These are phyloP conservation scores for Triticum turgidum DNA, from an alignment of 176 grass and related monocot species.

Conservation along the genomic window DNA sequence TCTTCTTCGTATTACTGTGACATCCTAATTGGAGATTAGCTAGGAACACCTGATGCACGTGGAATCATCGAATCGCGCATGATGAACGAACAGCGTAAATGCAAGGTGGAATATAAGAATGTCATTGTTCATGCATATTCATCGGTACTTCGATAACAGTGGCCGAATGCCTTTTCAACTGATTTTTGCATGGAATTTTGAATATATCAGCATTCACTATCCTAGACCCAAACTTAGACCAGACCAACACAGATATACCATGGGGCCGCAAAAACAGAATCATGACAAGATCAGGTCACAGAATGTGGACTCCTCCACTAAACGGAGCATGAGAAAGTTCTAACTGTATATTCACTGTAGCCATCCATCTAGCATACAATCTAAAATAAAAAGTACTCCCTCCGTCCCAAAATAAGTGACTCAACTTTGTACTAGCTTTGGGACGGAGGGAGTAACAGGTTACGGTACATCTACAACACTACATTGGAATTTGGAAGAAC, in stretches of 20 bases:
- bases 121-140: not conserved
- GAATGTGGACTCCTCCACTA: not conserved
- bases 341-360: not conserved
- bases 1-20: too few relatives aligned
- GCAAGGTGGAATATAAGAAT: not conserved
- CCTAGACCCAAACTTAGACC: too few relatives aligned
- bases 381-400: not conserved
- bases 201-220: not conserved
- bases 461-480: not conserved
- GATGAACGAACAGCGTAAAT: not conserved
- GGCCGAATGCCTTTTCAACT: not conserved
- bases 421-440: too few relatives aligned
- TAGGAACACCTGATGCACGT: not conserved
- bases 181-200: not conserved
- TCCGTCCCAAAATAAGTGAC: too few relatives aligned
- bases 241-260: not conserved
- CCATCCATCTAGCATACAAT: not conserved
- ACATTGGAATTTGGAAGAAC: not conserved
- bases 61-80: not conserved
- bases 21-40: too few relatives aligned
- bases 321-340: not conserved
- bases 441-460: not conserved
- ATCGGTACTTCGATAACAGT: not conserved
- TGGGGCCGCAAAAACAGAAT: not conserved
- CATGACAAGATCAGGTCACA: not conserved